phyloP scores from a whole-genome alignment of 345 rosid genomes.

The Trapa bicornis region DNA sequence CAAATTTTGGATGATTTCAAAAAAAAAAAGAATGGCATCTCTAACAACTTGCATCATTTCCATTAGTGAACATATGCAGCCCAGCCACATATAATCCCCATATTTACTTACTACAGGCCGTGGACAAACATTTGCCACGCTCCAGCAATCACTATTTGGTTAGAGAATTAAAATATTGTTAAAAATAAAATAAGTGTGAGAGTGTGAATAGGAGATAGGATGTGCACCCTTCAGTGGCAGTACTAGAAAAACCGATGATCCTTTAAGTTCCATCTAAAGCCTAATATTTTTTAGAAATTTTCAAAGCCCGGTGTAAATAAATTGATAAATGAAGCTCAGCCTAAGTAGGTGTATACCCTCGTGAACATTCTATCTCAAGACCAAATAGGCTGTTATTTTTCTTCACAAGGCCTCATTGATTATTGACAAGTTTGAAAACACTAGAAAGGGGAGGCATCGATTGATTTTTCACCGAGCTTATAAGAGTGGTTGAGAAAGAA shows the following conservation, averaged over 20 bases:
- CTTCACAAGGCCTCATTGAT: neutral
- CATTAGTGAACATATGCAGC: neutral
- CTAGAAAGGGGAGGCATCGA: too few species aligned
- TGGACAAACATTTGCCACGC: neutral
- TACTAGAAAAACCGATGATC: neutral
- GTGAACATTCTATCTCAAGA: neutral
- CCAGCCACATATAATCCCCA: neutral
- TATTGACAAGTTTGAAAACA: neutral
- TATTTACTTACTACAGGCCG: neutral
- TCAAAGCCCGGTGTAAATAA: too few species aligned
- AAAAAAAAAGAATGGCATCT: too few species aligned
- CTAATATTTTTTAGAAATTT: too few species aligned
- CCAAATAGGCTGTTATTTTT: neutral
- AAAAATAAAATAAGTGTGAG: too few species aligned
- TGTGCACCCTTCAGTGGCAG: neutral
- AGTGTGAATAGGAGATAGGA: too few species aligned
- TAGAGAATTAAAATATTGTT: too few species aligned
- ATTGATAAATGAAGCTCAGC: too few species aligned
- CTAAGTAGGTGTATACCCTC: neutral
- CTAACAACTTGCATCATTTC: neutral
- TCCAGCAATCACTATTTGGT: neutral
- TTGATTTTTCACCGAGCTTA: too few species aligned
- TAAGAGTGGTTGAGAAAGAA: too few species aligned
- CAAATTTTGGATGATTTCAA: neutral
- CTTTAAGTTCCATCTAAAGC: neutral